Evolutionary conservation across 441 rosid genomes (phyloP).

Genomic region (Gossypium gossypioides): DNA sequence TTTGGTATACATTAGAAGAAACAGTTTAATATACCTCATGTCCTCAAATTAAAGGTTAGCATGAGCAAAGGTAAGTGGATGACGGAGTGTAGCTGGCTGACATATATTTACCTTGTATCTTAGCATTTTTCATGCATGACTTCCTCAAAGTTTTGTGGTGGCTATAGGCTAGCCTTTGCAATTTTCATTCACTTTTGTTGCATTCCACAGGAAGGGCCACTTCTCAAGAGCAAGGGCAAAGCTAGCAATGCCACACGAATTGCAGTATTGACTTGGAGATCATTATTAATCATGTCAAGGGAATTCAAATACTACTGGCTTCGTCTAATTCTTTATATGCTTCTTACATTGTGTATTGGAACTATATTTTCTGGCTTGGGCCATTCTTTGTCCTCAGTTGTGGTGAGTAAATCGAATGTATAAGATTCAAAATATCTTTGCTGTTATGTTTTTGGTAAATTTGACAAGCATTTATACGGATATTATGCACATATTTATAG

Average conservation of each 20-base stretch:
- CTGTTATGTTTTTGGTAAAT: neutral
- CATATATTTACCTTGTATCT: neutral
- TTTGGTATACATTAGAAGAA: neutral
- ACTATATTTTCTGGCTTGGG: slow-evolving; percentile 81
- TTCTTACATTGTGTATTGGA: slow-evolving; percentile 70
- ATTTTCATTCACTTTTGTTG: slow-evolving; percentile 8
- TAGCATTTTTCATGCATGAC: neutral
- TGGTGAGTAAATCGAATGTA: slow-evolving; percentile 44
- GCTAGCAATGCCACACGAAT: slow-evolving; percentile 65
- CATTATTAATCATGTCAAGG: slow-evolving; percentile 85
- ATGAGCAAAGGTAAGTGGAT: neutral
- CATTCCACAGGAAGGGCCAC: slow-evolving; percentile 67
- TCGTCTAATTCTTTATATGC: slow-evolving; percentile 76
- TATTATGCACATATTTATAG: neutral
- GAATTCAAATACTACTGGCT: slow-evolving; percentile 99
- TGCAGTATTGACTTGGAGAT: slow-evolving; percentile 97
- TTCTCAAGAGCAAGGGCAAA: slow-evolving; percentile 83
- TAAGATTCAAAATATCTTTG: neutral
- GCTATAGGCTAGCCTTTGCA: neutral
- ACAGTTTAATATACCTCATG: neutral
- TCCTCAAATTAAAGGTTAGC: neutral
- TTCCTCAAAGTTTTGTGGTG: neutral
- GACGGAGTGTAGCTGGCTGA: neutral
- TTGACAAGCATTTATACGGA: neutral
- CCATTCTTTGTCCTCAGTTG: slow-evolving; percentile 87